These are phyloP conservation scores for Coemansia sp. DNA, from an alignment of 192 early-diverging fungal genomes.

Conservation along the genomic window DNA sequence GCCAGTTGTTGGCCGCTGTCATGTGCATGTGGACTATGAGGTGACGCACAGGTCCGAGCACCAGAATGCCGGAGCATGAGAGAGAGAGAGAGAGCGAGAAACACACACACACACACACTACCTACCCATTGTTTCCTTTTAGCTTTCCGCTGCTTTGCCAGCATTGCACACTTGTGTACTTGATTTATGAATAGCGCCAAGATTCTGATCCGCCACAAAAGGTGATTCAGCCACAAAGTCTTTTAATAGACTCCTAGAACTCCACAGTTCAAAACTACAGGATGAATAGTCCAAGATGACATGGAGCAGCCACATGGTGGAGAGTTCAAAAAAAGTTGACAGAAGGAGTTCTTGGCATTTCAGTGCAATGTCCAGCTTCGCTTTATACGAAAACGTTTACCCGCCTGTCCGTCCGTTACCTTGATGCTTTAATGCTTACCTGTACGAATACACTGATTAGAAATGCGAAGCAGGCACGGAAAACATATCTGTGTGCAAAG, in stretches of 20 bases:
- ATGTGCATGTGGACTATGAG: conserved; percentile 96
- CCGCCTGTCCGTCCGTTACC: no score
- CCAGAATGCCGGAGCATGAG: conserved; percentile 42
- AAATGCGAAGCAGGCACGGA: no score
- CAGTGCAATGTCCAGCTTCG: not conserved
- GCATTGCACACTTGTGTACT: not conserved
- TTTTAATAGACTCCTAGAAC: not conserved
- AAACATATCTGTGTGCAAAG: not conserved
- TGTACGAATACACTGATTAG: no score
- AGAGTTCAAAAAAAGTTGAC: no score
- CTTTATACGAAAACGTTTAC: no score
- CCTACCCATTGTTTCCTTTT: not conserved
- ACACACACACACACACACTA: not conserved
- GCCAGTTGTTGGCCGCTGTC: conserved; percentile 85
- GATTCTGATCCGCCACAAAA: not conserved
- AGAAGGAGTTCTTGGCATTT: not conserved
- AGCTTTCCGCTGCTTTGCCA: not conserved
- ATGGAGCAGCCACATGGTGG: not conserved
- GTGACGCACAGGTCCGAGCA: conserved; percentile 82
- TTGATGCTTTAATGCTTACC: no score
- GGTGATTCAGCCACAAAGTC: not conserved
- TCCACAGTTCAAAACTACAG: not conserved
- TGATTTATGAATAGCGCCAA: not conserved
- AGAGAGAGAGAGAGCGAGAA: not conserved
- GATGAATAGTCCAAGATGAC: not conserved